These are phyloP conservation scores for Rauvolfia tetraphylla DNA, from an alignment of 257 asterid genomes.

Conservation along the genomic window DNA sequence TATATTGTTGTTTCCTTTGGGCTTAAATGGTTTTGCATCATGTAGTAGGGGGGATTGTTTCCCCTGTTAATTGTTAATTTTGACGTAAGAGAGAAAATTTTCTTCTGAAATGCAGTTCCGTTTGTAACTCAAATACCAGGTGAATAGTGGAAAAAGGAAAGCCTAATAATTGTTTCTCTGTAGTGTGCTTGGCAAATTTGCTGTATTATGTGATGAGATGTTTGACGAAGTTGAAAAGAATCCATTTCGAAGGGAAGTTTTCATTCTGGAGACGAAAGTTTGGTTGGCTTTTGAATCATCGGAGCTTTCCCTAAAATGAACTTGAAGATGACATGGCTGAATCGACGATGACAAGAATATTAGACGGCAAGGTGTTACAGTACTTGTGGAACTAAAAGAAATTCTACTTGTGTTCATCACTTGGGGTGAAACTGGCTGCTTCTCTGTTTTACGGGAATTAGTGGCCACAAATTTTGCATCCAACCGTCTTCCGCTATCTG, in stretches of 20 bases:
- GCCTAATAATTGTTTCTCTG: slow-evolving; percentile 8
- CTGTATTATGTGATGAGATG: neutral
- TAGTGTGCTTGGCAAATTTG: neutral
- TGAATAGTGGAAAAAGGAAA: neutral
- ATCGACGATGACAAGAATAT: too few relatives aligned
- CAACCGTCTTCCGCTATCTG: too few relatives aligned
- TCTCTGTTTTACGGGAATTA: too few relatives aligned
- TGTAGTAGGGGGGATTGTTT: neutral
- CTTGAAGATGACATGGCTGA: too few relatives aligned
- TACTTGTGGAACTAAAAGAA: too few relatives aligned
- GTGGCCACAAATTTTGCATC: too few relatives aligned
- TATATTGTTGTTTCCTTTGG: neutral
- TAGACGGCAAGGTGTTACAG: too few relatives aligned
- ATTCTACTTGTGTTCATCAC: too few relatives aligned
- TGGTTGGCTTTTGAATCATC: too few relatives aligned
- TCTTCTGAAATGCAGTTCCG: neutral
- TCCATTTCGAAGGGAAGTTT: neutral
- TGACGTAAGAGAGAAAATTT: neutral
- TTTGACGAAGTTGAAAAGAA: neutral
- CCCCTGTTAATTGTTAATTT: slow-evolving; percentile 1
- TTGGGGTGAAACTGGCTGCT: too few relatives aligned
- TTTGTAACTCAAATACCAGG: slow-evolving; percentile 14
- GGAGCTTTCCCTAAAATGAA: too few relatives aligned
- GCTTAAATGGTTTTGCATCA: slow-evolving; percentile 7
- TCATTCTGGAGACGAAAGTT: neutral